Base-by-base conservation (phyloP, 208 protist species). In the Angomonas deanei region DNA sequence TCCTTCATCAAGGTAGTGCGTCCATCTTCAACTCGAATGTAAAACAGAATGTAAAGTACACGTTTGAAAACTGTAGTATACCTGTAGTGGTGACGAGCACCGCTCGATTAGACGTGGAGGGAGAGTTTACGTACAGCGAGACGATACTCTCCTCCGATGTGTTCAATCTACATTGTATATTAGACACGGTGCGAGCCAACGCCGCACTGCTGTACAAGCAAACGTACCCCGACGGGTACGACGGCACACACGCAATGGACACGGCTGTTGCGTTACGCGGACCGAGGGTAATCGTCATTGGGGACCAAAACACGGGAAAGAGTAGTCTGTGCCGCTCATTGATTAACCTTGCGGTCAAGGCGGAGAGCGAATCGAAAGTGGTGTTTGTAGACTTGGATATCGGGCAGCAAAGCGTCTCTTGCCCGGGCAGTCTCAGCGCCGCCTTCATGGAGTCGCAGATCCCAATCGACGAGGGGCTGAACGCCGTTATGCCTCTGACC, bases 301-400 rank as follows among this genome's bases (percentile, higher is more conserved):
- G 89, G 11, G 80, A 82, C 6, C 69, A 81, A 39, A 78, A 86
- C 59, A 88, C 80, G 31, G 85, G 87, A 23, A 88, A 91, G 27
- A 82, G 76, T 48, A 74, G 53, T 33, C 49, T 88, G 3, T 82
- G 68, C 47, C 76, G 78, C 10, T 60, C 78, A 15, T 68, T 95
- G 47, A 65, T 83, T 36, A 95, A 95, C 64, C 70, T 90, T 3
- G 80, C 74, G 8, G 65, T 95, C n/a, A 59, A 39, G 17, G 8
- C 30, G 11, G 8, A 4, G 2, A 17, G 21, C 3, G 28, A 42
- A 5, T 15, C 28, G 19, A 50, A 50, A 50, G 39, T 59, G 8
- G 73, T 76, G 26, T 74, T 81, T 28, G 70, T 95, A 0, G 86
- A 95, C 70, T 62, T 79, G 10, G 86, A 95, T 49, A 82, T 95